Base-by-base conservation (phyloP, 2,329 filamentous ascomycete genomes). In the Fusarium lyarnte region DNA sequence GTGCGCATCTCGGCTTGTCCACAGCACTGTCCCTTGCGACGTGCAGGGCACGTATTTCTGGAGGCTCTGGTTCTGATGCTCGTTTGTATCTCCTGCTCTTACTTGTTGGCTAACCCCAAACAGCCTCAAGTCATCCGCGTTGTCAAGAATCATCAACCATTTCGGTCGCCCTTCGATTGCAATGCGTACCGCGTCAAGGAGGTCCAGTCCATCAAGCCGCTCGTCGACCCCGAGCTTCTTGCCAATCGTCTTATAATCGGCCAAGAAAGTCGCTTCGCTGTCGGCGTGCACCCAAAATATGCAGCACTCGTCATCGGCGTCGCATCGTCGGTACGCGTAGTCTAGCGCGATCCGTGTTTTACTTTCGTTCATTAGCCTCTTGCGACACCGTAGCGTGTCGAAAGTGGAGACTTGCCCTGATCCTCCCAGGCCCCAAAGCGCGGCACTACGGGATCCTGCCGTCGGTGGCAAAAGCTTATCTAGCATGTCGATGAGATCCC, bases 241-340 rank as follows among this genome's bases (percentile, higher is more conserved):
- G 1, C 76, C 78, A 49, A 83, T 80, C 4, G 63, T 49, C 55
- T 72, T 77, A 52, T 79, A 81, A 57, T 78, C 76, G 14, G 77
- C 49, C 14, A 58, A 38, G 53, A 82, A 80, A 31, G 75, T 80
- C 23, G 77, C 67, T 59, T 76, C 67, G 43, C 67, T 78, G 43
- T 80, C 78, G 31, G 79, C 80, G 62, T 81, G 77, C 3, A 81
- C 76, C 80, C 78, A 82, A 69, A 82, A 81, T 16, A 83, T 68
- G 16, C 73, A 77, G 54, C 77, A 80, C n/a, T 58, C 27, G 12
- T 68, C 62, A 17, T 74, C 64, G 16, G 58, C 66, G 41, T 73
- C 59, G 51, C 71, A 65, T 58, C 74, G 70, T 23, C 73, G 59
- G 45, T 80, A 79, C 6, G 78, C 79, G 65, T 80, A 82, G 25